Evolutionary conservation across 1,284 basidiomycete species (phyloP).

Genomic region (Ceratobasidium papillatum): DNA sequence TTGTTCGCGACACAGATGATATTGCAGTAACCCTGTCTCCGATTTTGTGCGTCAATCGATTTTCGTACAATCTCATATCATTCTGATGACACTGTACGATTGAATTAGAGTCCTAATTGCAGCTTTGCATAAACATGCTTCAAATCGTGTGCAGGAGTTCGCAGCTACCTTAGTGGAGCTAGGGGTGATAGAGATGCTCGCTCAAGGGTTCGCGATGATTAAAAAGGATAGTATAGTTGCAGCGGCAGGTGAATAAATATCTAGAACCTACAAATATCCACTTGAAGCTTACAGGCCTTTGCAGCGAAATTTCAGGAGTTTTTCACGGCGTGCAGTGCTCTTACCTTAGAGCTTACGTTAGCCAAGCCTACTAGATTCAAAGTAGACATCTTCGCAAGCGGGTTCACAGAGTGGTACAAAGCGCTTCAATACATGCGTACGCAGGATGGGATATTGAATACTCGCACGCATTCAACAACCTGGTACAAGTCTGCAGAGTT

Average conservation of each 20-base stretch:
- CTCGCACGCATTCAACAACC: neutral
- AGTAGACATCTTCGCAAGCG: neutral
- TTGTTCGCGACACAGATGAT: neutral
- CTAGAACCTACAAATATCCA: neutral
- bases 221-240: neutral
- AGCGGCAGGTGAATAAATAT: neutral
- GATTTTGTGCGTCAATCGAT: neutral
- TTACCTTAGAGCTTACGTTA: neutral
- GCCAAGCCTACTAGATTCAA: neutral
- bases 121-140: neutral
- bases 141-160: neutral
- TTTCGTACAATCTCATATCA: neutral
- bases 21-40: neutral
- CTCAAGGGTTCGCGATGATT: neutral
- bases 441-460: neutral
- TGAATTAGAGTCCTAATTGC: too few relatives aligned
- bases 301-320: neutral
- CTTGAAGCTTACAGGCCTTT: neutral
- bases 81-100: neutral
- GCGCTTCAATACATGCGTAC: slow-evolving; percentile 9
- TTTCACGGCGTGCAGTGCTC: neutral
- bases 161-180: neutral
- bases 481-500: neutral
- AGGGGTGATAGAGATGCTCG: neutral
- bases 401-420: slow-evolving; percentile 10